These are phyloP conservation scores for Metarhizium album DNA, from an alignment of 2,329 filamentous ascomycete genomes.

Conservation along the genomic window DNA sequence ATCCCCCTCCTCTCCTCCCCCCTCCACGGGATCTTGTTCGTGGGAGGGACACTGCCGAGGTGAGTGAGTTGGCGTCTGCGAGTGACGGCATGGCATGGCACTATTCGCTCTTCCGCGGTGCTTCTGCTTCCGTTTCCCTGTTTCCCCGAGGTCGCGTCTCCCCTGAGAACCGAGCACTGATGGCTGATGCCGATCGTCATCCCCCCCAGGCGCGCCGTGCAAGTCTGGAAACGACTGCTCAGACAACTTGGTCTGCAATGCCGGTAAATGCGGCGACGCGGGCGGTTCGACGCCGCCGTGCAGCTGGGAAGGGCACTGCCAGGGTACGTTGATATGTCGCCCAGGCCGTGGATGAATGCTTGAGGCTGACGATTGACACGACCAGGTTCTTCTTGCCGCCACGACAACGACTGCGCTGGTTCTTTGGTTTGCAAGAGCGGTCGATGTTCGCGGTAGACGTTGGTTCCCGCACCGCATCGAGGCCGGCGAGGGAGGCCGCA, in stretches of 20 bases:
- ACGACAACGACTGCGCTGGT: conserved; percentile 14
- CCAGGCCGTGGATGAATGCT: background rate
- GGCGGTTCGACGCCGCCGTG: background rate
- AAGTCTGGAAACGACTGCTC: conserved; percentile 8
- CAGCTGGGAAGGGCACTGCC: conserved; percentile 8
- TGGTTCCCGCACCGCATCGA: too few species aligned
- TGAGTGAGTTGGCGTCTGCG: background rate
- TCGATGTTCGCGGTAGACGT: conserved; percentile 9
- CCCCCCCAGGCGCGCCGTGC: too few species aligned
- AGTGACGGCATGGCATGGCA: background rate
- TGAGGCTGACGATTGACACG: background rate
- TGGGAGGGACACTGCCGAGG: conserved; percentile 11
- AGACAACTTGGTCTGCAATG: conserved; percentile 9
- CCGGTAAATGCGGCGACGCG: conserved; percentile 9
- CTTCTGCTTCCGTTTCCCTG: too few species aligned
- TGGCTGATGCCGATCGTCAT: too few species aligned
- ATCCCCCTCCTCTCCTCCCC: background rate
- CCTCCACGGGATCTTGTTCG: conserved; percentile 7
- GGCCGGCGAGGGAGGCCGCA: too few species aligned
- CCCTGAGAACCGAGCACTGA: too few species aligned
- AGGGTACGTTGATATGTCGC: conserved; percentile 6
- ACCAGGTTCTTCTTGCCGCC: conserved; percentile 14
- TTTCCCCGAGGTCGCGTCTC: too few species aligned
- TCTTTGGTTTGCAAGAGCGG: conserved; percentile 13
- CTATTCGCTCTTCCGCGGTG: too few species aligned